A percentile compares a stretch with the other conserved stretches of the same genome.
These are phyloP conservation scores for Telopea speciosissima DNA, from an alignment of 177 flowering plant species.

Conservation along the genomic window DNA sequence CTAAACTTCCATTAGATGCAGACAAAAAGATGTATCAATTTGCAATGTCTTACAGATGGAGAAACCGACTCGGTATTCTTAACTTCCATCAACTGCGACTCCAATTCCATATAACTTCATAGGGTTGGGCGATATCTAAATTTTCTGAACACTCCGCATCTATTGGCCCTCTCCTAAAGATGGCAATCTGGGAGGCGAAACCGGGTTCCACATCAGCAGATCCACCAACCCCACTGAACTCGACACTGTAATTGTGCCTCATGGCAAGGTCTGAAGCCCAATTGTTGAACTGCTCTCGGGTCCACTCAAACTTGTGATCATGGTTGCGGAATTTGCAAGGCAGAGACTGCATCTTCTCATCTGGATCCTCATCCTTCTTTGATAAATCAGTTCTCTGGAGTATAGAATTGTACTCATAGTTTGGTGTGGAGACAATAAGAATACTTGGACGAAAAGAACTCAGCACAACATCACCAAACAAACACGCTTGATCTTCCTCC, in stretches of 20 bases:
- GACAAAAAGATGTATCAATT: no score
- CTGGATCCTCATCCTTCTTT: constrained; percentile 55
- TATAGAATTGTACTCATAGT: constrained; percentile 83
- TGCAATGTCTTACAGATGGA: not conserved
- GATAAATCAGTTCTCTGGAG: constrained; percentile 41
- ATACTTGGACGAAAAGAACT: constrained; percentile 59
- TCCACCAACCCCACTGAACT: constrained; percentile 94
- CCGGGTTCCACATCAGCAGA: constrained; percentile 69
- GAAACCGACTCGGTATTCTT: no score
- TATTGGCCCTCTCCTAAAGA: constrained; percentile 43
- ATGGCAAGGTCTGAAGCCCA: constrained; percentile 77
- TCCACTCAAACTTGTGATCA: constrained; percentile 99
- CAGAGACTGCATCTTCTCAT: constrained; percentile 42
- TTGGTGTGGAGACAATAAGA: constrained; percentile 92
- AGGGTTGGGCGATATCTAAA: constrained; percentile 20
- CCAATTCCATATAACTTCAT: constrained; percentile 75
- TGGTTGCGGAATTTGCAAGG: constrained; percentile 79
- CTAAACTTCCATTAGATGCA: not conserved
- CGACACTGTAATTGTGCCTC: constrained; percentile 66
- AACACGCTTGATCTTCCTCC: constrained; percentile 84
- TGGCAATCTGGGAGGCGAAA: constrained; percentile 95
- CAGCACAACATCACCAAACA: constrained; percentile 73
- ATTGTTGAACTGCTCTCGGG: constrained; percentile 62
- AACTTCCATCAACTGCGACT: constrained; percentile 16
- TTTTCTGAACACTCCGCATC: constrained; percentile 6